phyloP scores from a whole-genome alignment of 768 basidiomycete genomes.

The Hygrophorus pudorinus region DNA sequence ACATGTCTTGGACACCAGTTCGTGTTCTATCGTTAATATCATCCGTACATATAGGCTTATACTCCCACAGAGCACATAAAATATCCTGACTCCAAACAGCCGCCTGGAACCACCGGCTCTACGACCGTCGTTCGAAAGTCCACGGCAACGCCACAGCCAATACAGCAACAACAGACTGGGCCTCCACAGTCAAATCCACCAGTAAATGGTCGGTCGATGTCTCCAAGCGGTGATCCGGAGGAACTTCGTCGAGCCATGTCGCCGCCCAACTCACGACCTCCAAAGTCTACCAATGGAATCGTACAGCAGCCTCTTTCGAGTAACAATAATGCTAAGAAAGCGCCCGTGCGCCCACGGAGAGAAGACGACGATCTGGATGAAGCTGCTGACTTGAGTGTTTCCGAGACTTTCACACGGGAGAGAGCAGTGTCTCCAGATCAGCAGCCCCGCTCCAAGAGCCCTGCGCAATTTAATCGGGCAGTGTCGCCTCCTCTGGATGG shows the following conservation, averaged over 20 bases:
- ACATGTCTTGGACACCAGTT: conserved; percentile 94
- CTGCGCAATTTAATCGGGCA: conserved; percentile 40
- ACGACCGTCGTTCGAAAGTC: conserved; percentile 8
- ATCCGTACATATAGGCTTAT: conserved; percentile 3
- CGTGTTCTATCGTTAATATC: conserved; percentile 20
- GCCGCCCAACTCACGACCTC: conserved; percentile 38
- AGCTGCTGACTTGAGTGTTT: conserved; percentile 38
- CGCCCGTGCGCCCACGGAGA: conserved; percentile 38
- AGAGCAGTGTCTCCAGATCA: conserved; percentile 52
- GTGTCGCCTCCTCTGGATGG: conserved; percentile 44
- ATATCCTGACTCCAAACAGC: conserved; percentile 60
- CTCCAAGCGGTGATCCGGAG: conserved; percentile 51
- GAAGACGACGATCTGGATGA: conserved; percentile 45
- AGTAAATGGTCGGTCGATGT: conserved; percentile 40
- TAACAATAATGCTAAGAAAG: conserved; percentile 28
- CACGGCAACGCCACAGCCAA: conserved; percentile 24
- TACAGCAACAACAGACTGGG: conserved; percentile 17
- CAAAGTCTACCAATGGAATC: conserved; percentile 36
- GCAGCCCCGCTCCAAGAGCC: conserved; percentile 46
- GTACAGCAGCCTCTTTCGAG: conserved; percentile 23
- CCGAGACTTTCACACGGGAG: conserved; percentile 34
- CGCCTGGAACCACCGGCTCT: conserved; percentile 1
- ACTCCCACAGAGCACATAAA: conserved; percentile 53
- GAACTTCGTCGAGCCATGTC: conserved; percentile 60
- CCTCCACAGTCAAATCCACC: conserved; percentile 16